These are phyloP conservation scores for Nematodospora valgi DNA, from an alignment of 805 yeast species.

Conservation along the genomic window DNA sequence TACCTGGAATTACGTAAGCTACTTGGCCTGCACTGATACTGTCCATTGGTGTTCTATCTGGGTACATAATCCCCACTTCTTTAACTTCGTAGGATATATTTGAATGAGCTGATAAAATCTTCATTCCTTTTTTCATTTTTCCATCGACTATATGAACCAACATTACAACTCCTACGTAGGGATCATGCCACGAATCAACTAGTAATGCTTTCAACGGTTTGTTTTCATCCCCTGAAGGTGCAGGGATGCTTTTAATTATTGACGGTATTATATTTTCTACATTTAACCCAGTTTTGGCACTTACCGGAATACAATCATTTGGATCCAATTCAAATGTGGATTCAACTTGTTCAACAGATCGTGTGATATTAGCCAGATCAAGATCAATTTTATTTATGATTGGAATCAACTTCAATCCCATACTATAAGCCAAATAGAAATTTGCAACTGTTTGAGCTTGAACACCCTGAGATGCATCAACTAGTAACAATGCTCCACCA, in stretches of 20 bases:
- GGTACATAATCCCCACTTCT: slow-evolving; percentile 95
- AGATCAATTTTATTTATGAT: slow-evolving; percentile 90
- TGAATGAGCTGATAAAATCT: slow-evolving; percentile 74
- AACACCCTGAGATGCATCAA: slow-evolving; percentile 95
- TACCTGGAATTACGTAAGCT: slow-evolving; percentile 92
- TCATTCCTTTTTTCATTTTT: slow-evolving; percentile 65
- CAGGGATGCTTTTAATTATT: slow-evolving; percentile 75
- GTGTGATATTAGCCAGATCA: slow-evolving; percentile 78
- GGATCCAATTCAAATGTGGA: slow-evolving; percentile 74
- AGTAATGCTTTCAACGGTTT: slow-evolving; percentile 68
- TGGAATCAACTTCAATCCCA: slow-evolving; percentile 79
- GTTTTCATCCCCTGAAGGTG: slow-evolving; percentile 57
- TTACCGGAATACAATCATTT: slow-evolving; percentile 74
- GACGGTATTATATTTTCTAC: slow-evolving; percentile 79
- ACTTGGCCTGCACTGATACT: slow-evolving; percentile 84
- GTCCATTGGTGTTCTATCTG: slow-evolving; percentile 70
- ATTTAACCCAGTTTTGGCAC: slow-evolving; percentile 88
- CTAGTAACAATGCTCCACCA: slow-evolving; percentile 85
- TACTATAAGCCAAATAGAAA: slow-evolving; percentile 82
- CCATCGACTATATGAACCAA: slow-evolving; percentile 87
- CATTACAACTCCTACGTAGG: slow-evolving; percentile 86
- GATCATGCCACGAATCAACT: slow-evolving; percentile 98
- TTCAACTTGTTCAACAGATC: slow-evolving; percentile 82
- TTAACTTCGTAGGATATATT: slow-evolving; percentile 76
- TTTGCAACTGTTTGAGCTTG: slow-evolving; percentile 99